Base-by-base conservation (phyloP, 2,329 filamentous ascomycete genomes). In the Exophiala phaeomuriformis region DNA sequence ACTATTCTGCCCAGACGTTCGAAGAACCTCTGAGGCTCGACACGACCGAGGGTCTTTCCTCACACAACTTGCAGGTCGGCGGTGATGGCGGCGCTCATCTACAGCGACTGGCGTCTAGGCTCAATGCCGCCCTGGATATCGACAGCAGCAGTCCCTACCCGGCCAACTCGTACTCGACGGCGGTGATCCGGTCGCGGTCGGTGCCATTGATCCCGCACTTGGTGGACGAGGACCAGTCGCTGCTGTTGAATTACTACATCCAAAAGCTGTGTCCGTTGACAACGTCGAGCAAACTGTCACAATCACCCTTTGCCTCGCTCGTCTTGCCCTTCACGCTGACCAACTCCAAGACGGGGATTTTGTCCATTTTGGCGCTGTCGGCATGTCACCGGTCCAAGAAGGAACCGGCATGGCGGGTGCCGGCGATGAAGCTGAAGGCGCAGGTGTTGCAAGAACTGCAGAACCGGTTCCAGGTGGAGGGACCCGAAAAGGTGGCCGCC, bases 301-400 rank as follows among this genome's bases (percentile, higher is more conserved):
- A 49, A 35, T 49, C 47, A 36, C 47, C 47, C 6, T 49, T 49
- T 12, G 47, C 47, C 27, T 36, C 30, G 8, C 28, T 49, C 19
- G 31, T 49, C 12, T 19, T 49, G 4, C 47, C 47, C 6, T 49
- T 49, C 33, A 49, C 47, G 5, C 35, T 49, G 47, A 49, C 39
- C 19, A 49, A 49, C 19, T 49, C 47, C 33, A 49, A 40, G 19
- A 49, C 12, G 9, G 47, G 47, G 2, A 39, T 49, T 40, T 29
- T 49, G 2, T 49, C 47, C 3, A 49, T 49, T 29, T 28, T 49
- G 10, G 47, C 47, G 5, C 33, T 49, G 47, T 49, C 47, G 35
- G 47, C 47, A 40, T 49, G 47, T 40, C 47, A 49, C 27, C 10
- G 47, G 30, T 12, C 47, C n/a, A 49, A 49, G 39, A 49, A 29